Evolutionary conservation across 768 basidiomycete species (phyloP).

Genomic region (Termitomyces eurrhizus): DNA sequence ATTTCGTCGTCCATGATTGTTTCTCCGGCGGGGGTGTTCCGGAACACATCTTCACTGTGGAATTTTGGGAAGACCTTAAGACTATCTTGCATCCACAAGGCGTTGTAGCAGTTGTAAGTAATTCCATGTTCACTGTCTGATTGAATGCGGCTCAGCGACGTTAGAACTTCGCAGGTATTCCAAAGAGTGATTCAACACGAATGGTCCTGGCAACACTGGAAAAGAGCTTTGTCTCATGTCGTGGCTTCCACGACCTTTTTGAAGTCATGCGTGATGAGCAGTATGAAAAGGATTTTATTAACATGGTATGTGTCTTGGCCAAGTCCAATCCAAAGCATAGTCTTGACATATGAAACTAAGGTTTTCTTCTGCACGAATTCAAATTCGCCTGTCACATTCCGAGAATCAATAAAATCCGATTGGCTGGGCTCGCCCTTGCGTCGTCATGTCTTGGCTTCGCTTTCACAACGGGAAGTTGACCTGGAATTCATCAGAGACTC

Average conservation of each 20-base stretch:
- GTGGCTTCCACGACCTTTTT: slow-evolving; percentile 75
- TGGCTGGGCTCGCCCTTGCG: slow-evolving; percentile 70
- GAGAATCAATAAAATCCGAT: slow-evolving; percentile 48
- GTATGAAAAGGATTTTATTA: slow-evolving; percentile 53
- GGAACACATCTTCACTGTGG: slow-evolving; percentile 73
- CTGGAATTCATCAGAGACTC: slow-evolving; percentile 34
- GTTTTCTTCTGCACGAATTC: slow-evolving; percentile 80
- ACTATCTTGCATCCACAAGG: slow-evolving; percentile 63
- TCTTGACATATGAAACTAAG: slow-evolving; percentile 31
- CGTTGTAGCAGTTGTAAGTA: slow-evolving; percentile 72
- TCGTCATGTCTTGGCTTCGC: slow-evolving; percentile 47
- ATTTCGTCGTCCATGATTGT: slow-evolving; percentile 84
- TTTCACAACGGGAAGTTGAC: slow-evolving; percentile 53
- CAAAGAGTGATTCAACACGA: slow-evolving; percentile 56
- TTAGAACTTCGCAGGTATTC: slow-evolving; percentile 82
- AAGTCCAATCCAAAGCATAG: neutral
- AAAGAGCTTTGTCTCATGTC: slow-evolving; percentile 70
- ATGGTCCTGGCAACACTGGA: slow-evolving; percentile 70
- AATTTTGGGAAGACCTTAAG: slow-evolving; percentile 79
- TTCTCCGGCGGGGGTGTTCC: slow-evolving; percentile 95
- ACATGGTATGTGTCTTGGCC: slow-evolving; percentile 53
- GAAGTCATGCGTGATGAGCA: slow-evolving; percentile 41
- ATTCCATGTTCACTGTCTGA: neutral
- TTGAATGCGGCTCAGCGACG: neutral
- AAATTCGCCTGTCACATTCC: slow-evolving; percentile 51